Evolutionary conservation across 352 stramenopile species (phyloP).

Genomic region (Globisporangium alternatum): DNA sequence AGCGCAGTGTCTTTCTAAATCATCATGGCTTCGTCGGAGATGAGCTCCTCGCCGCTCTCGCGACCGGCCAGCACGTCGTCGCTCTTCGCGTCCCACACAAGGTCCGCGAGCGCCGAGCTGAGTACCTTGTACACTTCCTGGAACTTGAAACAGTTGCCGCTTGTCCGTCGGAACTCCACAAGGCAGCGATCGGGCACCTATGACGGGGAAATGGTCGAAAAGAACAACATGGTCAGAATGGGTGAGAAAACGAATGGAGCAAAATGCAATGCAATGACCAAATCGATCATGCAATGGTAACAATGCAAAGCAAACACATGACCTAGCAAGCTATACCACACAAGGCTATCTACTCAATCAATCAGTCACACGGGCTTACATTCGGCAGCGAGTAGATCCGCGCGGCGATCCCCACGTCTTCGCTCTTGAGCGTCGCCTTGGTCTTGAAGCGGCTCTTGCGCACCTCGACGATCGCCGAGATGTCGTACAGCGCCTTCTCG

Average conservation of each 20-base stretch:
- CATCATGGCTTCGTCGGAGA: slow-evolving; percentile 82
- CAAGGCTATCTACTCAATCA: slow-evolving; percentile 14
- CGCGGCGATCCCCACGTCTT: slow-evolving; percentile 52
- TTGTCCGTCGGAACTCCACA: slow-evolving; percentile 73
- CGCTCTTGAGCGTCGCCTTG: slow-evolving; percentile 56
- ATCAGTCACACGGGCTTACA: slow-evolving; percentile 46
- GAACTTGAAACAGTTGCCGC: slow-evolving; percentile 68
- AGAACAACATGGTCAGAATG: not conserved
- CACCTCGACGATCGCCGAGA: slow-evolving; percentile 41
- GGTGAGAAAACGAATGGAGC: slow-evolving; percentile 1
- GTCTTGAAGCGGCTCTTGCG: slow-evolving; percentile 76
- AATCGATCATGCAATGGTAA: slow-evolving; percentile 2
- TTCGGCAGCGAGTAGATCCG: slow-evolving; percentile 71
- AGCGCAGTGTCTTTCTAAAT: slow-evolving; percentile 34
- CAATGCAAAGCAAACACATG: slow-evolving; percentile 6
- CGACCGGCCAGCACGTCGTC: slow-evolving; percentile 24
- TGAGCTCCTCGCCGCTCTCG: slow-evolving; percentile 60
- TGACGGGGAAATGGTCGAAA: not conserved
- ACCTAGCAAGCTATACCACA: slow-evolving; percentile 15
- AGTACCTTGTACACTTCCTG: slow-evolving; percentile 71
- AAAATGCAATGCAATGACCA: not conserved
- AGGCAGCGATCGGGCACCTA: slow-evolving; percentile 52
- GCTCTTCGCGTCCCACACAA: slow-evolving; percentile 45
- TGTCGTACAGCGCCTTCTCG: slow-evolving; percentile 46
- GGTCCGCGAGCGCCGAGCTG: slow-evolving; percentile 44